These are phyloP conservation scores for Rhizopogon vinicolor DNA, from an alignment of 768 basidiomycete species.

Conservation along the genomic window DNA sequence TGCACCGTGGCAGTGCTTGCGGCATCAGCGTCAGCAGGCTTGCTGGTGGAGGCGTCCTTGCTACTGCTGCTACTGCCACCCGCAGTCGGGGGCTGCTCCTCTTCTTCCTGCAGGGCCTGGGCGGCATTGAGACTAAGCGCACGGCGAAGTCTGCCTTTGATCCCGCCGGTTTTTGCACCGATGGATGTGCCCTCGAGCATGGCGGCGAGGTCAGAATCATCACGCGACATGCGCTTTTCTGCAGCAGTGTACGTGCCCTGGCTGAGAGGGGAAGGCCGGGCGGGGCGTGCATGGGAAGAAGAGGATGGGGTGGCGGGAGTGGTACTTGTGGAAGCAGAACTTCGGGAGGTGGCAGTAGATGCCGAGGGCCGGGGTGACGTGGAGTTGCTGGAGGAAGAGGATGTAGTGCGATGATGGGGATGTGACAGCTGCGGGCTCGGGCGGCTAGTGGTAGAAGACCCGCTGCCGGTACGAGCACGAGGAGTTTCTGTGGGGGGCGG, in stretches of 20 bases:
- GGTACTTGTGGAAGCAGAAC: slow-evolving; percentile 15
- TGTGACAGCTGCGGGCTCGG: slow-evolving; percentile 16
- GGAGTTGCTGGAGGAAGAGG: slow-evolving; percentile 21
- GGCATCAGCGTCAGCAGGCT: slow-evolving; percentile 19
- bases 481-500: slow-evolving; percentile 25
- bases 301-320: slow-evolving; percentile 8
- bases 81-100: slow-evolving; percentile 24
- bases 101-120: slow-evolving; percentile 53
- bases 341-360: slow-evolving; percentile 23
- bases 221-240: slow-evolving; percentile 74
- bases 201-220: slow-evolving; percentile 65
- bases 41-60: slow-evolving; percentile 21
- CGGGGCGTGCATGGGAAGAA: slow-evolving; percentile 26
- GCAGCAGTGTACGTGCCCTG: slow-evolving; percentile 47
- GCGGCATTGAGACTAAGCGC: slow-evolving; percentile 64
- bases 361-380: slow-evolving; percentile 20
- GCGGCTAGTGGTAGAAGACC: slow-evolving; percentile 19
- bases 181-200: slow-evolving; percentile 40
- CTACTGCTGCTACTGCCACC: slow-evolving; percentile 21
- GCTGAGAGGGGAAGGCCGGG: slow-evolving; percentile 28
- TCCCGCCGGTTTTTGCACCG: slow-evolving; percentile 58
- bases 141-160: slow-evolving; percentile 74
- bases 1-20: slow-evolving; percentile 37
- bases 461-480: slow-evolving; percentile 27
- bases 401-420: slow-evolving; percentile 28